Evolutionary conservation across 176 grass and related monocot species (phyloP).

Genomic region (Oryza meridionalis): DNA sequence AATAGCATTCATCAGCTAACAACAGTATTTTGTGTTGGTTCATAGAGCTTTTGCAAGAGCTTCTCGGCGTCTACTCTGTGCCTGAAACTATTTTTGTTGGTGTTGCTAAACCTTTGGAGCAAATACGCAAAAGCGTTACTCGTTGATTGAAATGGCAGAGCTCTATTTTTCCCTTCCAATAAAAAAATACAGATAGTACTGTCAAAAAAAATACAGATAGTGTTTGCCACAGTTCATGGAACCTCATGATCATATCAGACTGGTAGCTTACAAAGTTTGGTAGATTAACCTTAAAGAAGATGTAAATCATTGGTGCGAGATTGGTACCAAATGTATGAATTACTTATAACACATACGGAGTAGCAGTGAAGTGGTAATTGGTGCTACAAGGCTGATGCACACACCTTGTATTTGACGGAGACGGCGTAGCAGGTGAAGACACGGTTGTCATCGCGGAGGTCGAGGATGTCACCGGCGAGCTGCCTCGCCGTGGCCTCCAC

Average conservation of each 20-base stretch:
- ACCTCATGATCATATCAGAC: not conserved
- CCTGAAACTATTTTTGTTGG: too few relatives aligned
- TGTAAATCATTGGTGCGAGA: not conserved
- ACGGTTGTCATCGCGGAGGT: constrained; percentile 77
- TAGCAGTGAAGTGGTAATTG: not conserved
- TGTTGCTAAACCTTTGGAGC: too few relatives aligned
- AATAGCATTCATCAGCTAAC: not conserved
- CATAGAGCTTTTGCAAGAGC: too few relatives aligned
- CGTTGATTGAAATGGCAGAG: not conserved
- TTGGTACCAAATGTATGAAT: not conserved
- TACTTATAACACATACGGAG: not conserved
- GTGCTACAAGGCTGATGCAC: not conserved
- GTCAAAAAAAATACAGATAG: not conserved
- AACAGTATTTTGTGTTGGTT: not conserved
- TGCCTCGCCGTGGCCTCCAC: constrained; percentile 96
- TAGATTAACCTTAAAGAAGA: not conserved
- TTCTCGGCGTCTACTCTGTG: too few relatives aligned
- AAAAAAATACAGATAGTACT: too few relatives aligned
- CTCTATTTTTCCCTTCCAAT: too few relatives aligned
- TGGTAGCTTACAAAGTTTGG: not conserved
- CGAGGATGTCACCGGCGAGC: constrained; percentile 79
- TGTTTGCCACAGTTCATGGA: not conserved
- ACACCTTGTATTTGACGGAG: constrained; percentile 97
- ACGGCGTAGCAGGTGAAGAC: constrained; percentile 69
- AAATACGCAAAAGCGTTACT: too few relatives aligned